Base-by-base conservation (phyloP, 148 eudicot genomes). In the Cornus florida region DNA sequence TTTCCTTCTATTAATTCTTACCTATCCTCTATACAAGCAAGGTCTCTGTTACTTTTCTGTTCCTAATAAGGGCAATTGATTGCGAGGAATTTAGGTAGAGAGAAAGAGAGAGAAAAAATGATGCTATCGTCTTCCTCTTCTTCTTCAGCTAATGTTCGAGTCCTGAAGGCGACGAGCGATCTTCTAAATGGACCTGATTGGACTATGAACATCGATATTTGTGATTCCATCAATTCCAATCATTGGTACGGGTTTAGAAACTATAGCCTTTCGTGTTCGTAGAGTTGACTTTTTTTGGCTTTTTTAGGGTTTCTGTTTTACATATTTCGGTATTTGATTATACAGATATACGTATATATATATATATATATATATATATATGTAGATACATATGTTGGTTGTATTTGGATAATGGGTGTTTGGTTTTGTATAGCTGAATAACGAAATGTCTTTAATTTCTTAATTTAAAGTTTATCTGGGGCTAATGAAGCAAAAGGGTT, bases 111-210 rank as follows among this genome's bases (percentile, higher is more conserved):
- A 53, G 14, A n/a, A 7, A 59, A 53, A 20, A 59, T 71, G 78
- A 38, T 83, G 67, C 75, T 91, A 10, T 76, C 90, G 4, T 83
- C 89, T 0, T 82, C 90, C 3, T 83, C 92, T 19, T 72, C 94
- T 7, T 69, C 75, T 70, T 83, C 93, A 33, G 91, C 93, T 65
- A 78, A 86, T 32, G 88, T 87, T 35, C 81, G 87, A 41, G 99
- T 97, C 9, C 91, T 94, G 75, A 97, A 97, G 82, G 97, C 99
- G 6, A 97, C 99, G 10, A 97, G 98, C 86, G 94, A 97, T 81
- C 93, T 94, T 23, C 86, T 97, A 24, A 88, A 84, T 69, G 93
- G 86, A 1, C 97, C 98, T 66, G 98, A 97, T 89, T 97, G 99
- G 99, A 84, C 98, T 67, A 74, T 94, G 74, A 97, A 97, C 73